Percentiles rank a stretch among this genome's conserved stretches.
These are phyloP conservation scores for Puccinia triticina DNA, from an alignment of 1,284 basidiomycete genomes.

Conservation along the genomic window DNA sequence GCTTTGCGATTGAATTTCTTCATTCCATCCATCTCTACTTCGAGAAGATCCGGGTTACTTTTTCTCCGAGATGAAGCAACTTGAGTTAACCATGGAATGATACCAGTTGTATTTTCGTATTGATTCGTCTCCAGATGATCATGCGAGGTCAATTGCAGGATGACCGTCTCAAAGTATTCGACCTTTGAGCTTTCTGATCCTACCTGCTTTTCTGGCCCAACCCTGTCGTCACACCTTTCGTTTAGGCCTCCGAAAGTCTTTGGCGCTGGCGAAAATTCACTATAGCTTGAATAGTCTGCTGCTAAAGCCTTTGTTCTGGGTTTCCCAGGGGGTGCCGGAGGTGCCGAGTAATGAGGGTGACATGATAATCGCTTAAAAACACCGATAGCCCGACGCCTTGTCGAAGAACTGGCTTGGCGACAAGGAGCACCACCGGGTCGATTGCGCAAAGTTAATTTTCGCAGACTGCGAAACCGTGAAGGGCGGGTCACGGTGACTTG, in stretches of 20 bases:
- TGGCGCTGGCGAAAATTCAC: not conserved
- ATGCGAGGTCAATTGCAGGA: not conserved
- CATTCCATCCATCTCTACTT: not conserved
- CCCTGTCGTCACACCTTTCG: not conserved
- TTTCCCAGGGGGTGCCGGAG: not conserved
- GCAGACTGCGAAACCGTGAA: slow-evolving; percentile 13
- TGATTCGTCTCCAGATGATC: not conserved
- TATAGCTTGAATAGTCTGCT: not conserved
- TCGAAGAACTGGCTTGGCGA: not conserved
- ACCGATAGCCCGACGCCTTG: not conserved
- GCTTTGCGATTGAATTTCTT: not conserved
- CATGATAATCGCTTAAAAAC: not conserved
- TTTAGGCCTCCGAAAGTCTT: not conserved
- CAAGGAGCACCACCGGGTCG: not conserved
- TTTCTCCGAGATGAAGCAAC: not conserved
- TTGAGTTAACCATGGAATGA: not conserved
- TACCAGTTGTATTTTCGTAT: not conserved
- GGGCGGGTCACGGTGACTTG: slow-evolving; percentile 16
- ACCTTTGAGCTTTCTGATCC: not conserved
- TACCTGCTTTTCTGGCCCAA: not conserved
- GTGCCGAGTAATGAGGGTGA: not conserved
- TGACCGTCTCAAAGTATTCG: slow-evolving; percentile 1
- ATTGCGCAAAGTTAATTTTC: not conserved
- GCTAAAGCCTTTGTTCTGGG: not conserved
- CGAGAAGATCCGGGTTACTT: not conserved